Evolutionary conservation across 23 red algal species (phyloP).

Genomic region (Gracilaria domingensis): DNA sequence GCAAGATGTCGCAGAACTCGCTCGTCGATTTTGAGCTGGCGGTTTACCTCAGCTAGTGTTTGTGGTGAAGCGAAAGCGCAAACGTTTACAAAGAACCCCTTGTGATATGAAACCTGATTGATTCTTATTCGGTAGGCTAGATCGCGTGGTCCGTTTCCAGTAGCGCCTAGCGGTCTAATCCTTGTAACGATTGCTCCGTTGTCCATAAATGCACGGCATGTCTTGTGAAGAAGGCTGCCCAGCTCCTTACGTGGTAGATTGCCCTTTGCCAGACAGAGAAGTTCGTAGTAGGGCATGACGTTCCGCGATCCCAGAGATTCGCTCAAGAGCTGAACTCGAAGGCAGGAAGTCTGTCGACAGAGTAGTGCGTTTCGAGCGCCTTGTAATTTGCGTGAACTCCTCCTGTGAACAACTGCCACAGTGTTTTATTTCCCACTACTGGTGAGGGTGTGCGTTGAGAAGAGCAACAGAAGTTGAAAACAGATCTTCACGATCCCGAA

Average conservation of each 20-base stretch:
- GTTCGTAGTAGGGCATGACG: conserved; percentile 80
- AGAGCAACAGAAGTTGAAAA: no score
- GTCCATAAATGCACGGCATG: conserved; percentile 66
- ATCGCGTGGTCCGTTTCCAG: conserved; percentile 63
- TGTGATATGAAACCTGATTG: conserved; percentile 69
- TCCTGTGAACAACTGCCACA: no score
- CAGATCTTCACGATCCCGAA: no score
- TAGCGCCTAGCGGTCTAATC: conserved; percentile 47
- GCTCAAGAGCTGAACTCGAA: background rate
- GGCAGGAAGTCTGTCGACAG: background rate
- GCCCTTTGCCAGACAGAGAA: conserved; percentile 67
- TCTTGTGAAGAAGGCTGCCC: conserved; percentile 55
- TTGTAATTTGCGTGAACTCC: no score
- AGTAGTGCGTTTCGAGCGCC: no score
- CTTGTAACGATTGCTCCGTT: conserved; percentile 62
- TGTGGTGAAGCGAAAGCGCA: conserved; percentile 73
- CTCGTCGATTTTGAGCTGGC: conserved; percentile 70
- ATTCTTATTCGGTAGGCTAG: conserved; percentile 76
- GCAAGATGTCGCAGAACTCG: conserved; percentile 47
- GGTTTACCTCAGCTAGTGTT: conserved; percentile 59
- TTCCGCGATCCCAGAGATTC: background rate
- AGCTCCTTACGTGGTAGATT: conserved; percentile 46
- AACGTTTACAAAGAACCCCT: conserved; percentile 62
- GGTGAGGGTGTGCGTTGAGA: no score
- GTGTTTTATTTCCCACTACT: no score